These are phyloP conservation scores for Fonsecaea pugnacius DNA, from an alignment of 2,329 filamentous ascomycete species.

Conservation along the genomic window DNA sequence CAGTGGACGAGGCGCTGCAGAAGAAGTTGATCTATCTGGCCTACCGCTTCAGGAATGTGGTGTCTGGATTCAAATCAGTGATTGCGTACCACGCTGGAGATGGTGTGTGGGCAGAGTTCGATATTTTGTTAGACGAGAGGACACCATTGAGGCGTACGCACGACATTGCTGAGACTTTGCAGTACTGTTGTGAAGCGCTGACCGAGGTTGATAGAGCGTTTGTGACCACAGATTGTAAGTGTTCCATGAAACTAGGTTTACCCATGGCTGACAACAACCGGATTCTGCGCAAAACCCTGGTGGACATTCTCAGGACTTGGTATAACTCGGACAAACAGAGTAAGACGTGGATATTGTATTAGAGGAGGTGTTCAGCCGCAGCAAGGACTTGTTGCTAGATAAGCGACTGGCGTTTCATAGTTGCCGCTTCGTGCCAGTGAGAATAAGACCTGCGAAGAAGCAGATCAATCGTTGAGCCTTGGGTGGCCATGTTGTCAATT, in stretches of 20 bases:
- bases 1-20: constrained; percentile 56
- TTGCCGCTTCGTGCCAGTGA: not conserved
- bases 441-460: not conserved
- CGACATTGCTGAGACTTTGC: constrained; percentile 66
- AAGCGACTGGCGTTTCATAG: not conserved
- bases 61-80: constrained; percentile 59
- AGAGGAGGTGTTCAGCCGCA: not conserved
- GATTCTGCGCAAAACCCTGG: constrained; percentile 26
- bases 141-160: constrained; percentile 59
- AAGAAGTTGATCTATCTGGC: constrained; percentile 65
- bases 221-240: constrained; percentile 57
- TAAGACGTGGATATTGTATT: not conserved
- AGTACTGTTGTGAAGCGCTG: constrained; percentile 59
- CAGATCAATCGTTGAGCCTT: not conserved
- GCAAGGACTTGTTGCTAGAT: not conserved
- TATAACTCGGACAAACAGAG: not conserved
- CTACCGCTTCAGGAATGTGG: constrained; percentile 60
- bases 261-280: constrained; percentile 1
- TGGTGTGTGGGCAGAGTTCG: constrained; percentile 66
- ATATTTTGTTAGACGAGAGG: constrained; percentile 61
- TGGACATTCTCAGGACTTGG: constrained; percentile 25
- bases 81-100: constrained; percentile 66
- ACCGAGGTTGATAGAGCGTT: constrained; percentile 59
- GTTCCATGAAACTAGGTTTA: not conserved
- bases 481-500: not conserved